Evolutionary conservation across 306 rosid species (phyloP).

Genomic region (Dicorynia guianensis): DNA sequence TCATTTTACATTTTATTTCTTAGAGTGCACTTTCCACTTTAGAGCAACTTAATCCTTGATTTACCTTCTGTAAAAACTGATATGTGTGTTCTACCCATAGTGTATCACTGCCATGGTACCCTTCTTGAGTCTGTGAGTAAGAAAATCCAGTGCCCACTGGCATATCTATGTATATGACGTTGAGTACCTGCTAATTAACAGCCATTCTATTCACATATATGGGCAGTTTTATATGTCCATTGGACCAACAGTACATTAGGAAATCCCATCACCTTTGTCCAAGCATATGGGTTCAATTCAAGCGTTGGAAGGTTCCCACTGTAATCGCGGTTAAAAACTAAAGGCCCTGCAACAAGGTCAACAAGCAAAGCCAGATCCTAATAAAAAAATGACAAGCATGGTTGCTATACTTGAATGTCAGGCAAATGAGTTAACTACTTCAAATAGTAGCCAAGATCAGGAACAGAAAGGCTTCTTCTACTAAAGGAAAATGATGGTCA

Average conservation of each 20-base stretch:
- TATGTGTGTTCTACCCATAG: slow-evolving; percentile 39
- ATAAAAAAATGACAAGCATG: too few species aligned
- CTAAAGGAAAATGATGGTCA: too few species aligned
- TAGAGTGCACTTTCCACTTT: too few species aligned
- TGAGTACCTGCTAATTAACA: slow-evolving; percentile 36
- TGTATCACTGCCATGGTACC: slow-evolving; percentile 37
- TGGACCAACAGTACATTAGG: too few species aligned
- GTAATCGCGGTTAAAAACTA: slow-evolving; percentile 31
- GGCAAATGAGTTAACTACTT: too few species aligned
- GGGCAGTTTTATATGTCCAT: not conserved
- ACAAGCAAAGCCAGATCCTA: not conserved
- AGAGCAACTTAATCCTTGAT: not conserved
- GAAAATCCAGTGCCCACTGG: slow-evolving; percentile 64
- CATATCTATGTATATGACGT: slow-evolving; percentile 54
- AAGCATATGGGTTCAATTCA: slow-evolving; percentile 48
- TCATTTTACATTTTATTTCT: too few species aligned
- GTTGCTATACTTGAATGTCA: too few species aligned
- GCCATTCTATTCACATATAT: too few species aligned
- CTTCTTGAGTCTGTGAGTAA: slow-evolving; percentile 34
- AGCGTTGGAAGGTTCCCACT: slow-evolving; percentile 47
- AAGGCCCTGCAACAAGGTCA: slow-evolving; percentile 66
- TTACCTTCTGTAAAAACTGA: slow-evolving; percentile 54
- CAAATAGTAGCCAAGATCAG: too few species aligned
- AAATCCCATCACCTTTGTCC: slow-evolving; percentile 45
- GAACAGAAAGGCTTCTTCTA: too few species aligned